Percentiles rank a stretch among this genome's conserved stretches.
Conservation (phyloP, 2,329 filamentous ascomycete genomes). For the Phoma sp. region DNA sequence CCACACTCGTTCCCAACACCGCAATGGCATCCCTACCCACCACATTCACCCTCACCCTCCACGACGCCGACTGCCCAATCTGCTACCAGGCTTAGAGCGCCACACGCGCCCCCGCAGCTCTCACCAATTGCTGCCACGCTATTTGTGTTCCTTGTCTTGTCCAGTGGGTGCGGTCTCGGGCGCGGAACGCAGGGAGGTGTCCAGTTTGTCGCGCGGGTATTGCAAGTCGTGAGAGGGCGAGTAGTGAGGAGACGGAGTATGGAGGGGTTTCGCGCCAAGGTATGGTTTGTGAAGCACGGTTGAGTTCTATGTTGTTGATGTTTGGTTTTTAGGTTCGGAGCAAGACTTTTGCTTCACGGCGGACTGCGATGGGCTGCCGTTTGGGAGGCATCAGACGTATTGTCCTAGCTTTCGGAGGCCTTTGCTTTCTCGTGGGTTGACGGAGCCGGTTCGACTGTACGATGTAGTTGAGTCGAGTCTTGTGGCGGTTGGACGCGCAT, state of each 20-base stretch:
- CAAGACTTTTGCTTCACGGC: not conserved
- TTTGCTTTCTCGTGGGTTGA: not conserved
- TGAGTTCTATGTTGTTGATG: no score
- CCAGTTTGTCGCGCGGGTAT: not conserved
- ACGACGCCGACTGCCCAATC: not conserved
- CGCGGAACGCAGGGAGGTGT: not conserved
- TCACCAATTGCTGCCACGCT: conserved; percentile 1
- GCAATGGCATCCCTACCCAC: not conserved
- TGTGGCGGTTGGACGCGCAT: not conserved
- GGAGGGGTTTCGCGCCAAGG: no score
- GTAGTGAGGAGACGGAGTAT: no score
- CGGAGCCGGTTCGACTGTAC: no score
- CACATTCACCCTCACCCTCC: not conserved
- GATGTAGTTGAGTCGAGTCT: not conserved
- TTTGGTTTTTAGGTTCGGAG: no score
- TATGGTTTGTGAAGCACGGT: no score
- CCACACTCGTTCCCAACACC: not conserved
- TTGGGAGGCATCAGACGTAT: not conserved
- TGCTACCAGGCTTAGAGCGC: conserved; percentile 5
- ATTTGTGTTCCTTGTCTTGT: conserved; percentile 6
- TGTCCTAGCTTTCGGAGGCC: not conserved
- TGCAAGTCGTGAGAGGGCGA: no score
- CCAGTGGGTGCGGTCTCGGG: not conserved
- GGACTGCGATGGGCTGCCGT: not conserved
- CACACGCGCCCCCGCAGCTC: not conserved